Evolutionary conservation across 2,329 filamentous ascomycete genomes (phyloP), one percentile per base, ranked within the genome.

Genomic region (Aspergillus nomiae): DNA sequence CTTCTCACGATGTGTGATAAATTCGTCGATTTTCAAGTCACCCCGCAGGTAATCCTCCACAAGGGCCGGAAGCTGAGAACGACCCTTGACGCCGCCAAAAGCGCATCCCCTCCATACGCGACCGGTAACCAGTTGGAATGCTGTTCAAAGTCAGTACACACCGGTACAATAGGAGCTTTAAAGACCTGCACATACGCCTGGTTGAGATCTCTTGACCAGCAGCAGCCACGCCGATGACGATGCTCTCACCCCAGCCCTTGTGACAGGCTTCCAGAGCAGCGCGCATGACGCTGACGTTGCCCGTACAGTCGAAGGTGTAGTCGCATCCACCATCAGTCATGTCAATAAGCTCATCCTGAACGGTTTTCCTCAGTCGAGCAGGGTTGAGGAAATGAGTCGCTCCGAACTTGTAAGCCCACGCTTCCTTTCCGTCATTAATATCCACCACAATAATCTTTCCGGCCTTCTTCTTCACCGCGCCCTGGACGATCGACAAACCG

Each of bases 301-400:
- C 95, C 9, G 95, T 99, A 86, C 95, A 98, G 84, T 99, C 95
- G 77, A 99, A 99, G 55, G 95, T 99, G 85, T 97, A 98, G 84
- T 99, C 95, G 78, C 93, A 96, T 58, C 95, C 95, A 69, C 95
- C 95, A 74, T 98, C 95, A 1, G 95, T 99, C 90, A 98, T 93
- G 81, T 98, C 94, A 70, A 98, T 88, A 67, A 99, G 86, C 83
- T 94, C 90, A 75, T 97, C 92, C 73, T 96, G 92, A 71, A 98
- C 90, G 64, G 87, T 92, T 85, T 94, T 90, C 63, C 74, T 71
- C 8, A 41, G 67, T 85, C 86, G 70, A 94, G 83, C 80, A 48
- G 95, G 95, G 85, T 99, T 98, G 73, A 99, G 91, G 75, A 99
- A 99, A 81, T 98, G 87, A n/a, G 95, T 98, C 32, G 93, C 95